Percentiles rank a stretch among this genome's conserved stretches.
phyloP scores from a whole-genome alignment of 169 alveolate species.

The Theileria parva region DNA sequence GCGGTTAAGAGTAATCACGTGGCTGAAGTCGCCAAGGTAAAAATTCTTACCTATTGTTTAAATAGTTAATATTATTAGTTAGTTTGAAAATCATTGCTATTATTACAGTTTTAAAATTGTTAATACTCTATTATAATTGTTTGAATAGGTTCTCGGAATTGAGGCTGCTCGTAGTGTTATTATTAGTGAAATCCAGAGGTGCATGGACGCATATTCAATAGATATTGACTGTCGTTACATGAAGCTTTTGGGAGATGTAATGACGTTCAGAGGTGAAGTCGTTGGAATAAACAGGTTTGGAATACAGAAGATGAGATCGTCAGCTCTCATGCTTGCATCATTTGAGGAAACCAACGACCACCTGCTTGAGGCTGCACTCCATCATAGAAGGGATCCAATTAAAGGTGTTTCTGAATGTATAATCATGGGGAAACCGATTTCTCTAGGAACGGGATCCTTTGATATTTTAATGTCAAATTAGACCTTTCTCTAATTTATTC shows the following conservation, averaged over 20 bases:
- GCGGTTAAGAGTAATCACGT: slow-evolving; percentile 91
- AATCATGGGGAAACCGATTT: slow-evolving; percentile 93
- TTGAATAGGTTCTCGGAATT: slow-evolving; percentile 86
- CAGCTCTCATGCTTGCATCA: slow-evolving; percentile 97
- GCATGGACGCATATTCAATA: slow-evolving; percentile 92
- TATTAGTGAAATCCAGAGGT: slow-evolving; percentile 89
- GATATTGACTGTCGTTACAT: slow-evolving; percentile 95
- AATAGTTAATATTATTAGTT: too few relatives aligned
- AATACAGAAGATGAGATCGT: slow-evolving; percentile 93
- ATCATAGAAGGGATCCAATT: slow-evolving; percentile 87
- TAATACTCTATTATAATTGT: too few relatives aligned
- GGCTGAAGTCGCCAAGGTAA: slow-evolving; percentile 87
- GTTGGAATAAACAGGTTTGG: slow-evolving; percentile 96
- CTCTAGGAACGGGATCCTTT: slow-evolving; percentile 96
- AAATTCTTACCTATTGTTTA: background rate
- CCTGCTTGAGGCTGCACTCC: slow-evolving; percentile 96
- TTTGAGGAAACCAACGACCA: slow-evolving; percentile 98
- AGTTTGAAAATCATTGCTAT: too few relatives aligned
- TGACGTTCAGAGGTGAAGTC: slow-evolving; percentile 96
- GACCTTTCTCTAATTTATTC: background rate
- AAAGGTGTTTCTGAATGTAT: slow-evolving; percentile 95
- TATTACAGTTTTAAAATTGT: too few relatives aligned
- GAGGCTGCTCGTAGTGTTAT: slow-evolving; percentile 96
- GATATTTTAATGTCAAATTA: slow-evolving; percentile 71
- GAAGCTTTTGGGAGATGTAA: slow-evolving; percentile 94